Evolutionary conservation across 192 early-diverging fungal species (phyloP).

Genomic region (Coemansia sp.): DNA sequence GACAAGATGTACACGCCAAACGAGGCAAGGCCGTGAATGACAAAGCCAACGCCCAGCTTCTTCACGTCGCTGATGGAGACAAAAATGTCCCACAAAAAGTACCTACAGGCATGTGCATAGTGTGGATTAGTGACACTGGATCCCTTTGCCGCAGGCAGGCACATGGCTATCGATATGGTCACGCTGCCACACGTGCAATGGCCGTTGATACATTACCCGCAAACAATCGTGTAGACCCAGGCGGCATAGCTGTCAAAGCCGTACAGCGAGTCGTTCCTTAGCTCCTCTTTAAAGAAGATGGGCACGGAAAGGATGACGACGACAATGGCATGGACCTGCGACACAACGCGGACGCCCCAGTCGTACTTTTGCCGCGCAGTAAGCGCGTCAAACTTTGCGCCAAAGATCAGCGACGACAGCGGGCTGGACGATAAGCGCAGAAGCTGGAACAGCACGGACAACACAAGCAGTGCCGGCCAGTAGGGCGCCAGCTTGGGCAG

Average conservation of each 20-base stretch:
- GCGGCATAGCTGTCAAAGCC: constrained; percentile 66
- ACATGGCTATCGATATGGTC: neutral
- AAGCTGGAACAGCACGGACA: constrained; percentile 50
- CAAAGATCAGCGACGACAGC: constrained; percentile 61
- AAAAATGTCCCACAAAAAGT: constrained; percentile 89
- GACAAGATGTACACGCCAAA: constrained; percentile 70
- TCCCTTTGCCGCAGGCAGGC: neutral
- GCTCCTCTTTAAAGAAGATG: constrained; percentile 59
- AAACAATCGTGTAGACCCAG: constrained; percentile 74
- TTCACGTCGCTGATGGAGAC: constrained; percentile 59
- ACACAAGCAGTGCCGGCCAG: constrained; percentile 57
- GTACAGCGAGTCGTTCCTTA: constrained; percentile 60
- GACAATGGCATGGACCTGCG: constrained; percentile 63
- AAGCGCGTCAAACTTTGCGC: constrained; percentile 58
- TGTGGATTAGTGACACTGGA: neutral
- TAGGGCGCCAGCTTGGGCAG: constrained; percentile 55
- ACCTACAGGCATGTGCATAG: constrained; percentile 44
- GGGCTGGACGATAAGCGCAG: constrained; percentile 56
- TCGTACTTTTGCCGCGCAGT: constrained; percentile 54
- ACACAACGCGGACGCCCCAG: constrained; percentile 79
- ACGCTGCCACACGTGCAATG: neutral
- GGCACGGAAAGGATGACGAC: constrained; percentile 62
- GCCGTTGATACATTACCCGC: constrained; percentile 58
- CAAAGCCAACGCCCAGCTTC: constrained; percentile 71
- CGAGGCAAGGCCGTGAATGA: constrained; percentile 72